phyloP scores from a whole-genome alignment of 495 filamentous ascomycete genomes.

The Paragyromitra xinjiangensis region DNA sequence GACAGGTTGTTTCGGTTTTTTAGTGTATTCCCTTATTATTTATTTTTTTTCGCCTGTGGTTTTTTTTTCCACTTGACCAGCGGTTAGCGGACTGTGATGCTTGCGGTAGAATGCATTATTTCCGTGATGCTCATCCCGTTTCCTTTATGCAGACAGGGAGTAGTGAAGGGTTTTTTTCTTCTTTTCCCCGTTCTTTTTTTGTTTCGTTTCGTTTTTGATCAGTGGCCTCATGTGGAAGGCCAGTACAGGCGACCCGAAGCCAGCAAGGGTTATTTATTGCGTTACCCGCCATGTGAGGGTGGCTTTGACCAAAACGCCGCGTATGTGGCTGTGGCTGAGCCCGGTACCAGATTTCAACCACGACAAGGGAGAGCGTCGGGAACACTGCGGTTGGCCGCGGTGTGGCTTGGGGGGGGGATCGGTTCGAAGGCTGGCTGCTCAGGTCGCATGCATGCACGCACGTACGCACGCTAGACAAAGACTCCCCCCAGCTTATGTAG shows the following conservation, averaged over 20 bases:
- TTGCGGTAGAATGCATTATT: constrained; percentile 22
- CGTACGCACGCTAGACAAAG: constrained; percentile 25
- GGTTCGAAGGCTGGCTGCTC: constrained; percentile 26
- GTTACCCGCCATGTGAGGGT: not conserved
- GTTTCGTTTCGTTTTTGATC: constrained; percentile 31
- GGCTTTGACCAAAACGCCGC: constrained; percentile 5
- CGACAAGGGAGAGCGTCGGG: not conserved
- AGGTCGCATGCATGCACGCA: constrained; percentile 32
- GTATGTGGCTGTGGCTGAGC: constrained; percentile 38
- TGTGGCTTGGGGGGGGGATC: constrained; percentile 35
- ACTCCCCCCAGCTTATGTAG: constrained; percentile 43
- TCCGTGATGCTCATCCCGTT: constrained; percentile 37
- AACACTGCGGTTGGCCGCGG: constrained; percentile 40
- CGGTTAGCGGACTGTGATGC: constrained; percentile 3
- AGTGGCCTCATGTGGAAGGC: constrained; percentile 30
- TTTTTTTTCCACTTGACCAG: constrained; percentile 13
- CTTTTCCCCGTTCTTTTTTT: constrained; percentile 28
- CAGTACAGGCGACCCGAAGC: constrained; percentile 15
- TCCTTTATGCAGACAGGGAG: constrained; percentile 25
- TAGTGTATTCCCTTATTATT: constrained; percentile 19
- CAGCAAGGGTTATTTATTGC: constrained; percentile 29
- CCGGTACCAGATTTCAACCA: constrained; percentile 14
- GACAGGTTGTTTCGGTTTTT: constrained; percentile 15
- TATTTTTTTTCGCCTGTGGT: not conserved
- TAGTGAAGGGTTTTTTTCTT: constrained; percentile 22